A percentile compares a stretch with the other conserved stretches of the same genome.
These are phyloP conservation scores for Acorus calamus DNA, from an alignment of 106 monocot genomes.

Conservation along the genomic window DNA sequence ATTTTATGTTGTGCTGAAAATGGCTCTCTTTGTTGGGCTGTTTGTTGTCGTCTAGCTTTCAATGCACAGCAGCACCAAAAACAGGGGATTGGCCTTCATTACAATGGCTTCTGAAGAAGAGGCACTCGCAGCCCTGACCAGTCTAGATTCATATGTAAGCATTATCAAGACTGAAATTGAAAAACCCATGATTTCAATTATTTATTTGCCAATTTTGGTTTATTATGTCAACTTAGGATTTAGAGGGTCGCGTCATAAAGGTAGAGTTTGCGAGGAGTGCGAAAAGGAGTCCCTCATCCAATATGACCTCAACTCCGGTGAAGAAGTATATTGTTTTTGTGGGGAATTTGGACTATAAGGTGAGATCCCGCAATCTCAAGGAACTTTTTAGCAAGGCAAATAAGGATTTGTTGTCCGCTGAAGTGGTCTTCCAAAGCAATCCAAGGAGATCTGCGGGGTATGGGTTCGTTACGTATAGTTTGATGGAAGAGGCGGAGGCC, in stretches of 20 bases:
- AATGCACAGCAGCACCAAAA: slow-evolving; percentile 60
- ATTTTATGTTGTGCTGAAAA: neutral
- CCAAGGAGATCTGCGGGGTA: slow-evolving; percentile 74
- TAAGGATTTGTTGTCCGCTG: slow-evolving; percentile 48
- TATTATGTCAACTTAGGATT: slow-evolving; percentile 25
- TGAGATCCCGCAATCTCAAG: slow-evolving; percentile 49
- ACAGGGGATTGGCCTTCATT: slow-evolving; percentile 80
- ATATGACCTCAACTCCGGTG: slow-evolving; percentile 8
- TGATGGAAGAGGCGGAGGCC: slow-evolving; percentile 59
- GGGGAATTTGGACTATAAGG: slow-evolving; percentile 58
- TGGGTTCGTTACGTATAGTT: slow-evolving; percentile 65
- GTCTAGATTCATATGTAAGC: slow-evolving; percentile 56
- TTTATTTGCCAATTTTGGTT: neutral
- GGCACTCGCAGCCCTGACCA: slow-evolving; percentile 37
- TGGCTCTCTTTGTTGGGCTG: neutral
- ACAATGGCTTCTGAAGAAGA: slow-evolving; percentile 84
- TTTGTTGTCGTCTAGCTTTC: slow-evolving; percentile 37
- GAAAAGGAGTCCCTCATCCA: slow-evolving; percentile 29
- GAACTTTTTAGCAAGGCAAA: slow-evolving; percentile 37
- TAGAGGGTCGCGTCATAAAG: slow-evolving; percentile 53
- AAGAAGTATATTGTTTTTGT: slow-evolving; percentile 50
- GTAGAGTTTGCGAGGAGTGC: slow-evolving; percentile 43
- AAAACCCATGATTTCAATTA: neutral
- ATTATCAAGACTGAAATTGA: neutral
- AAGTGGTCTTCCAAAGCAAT: slow-evolving; percentile 62